Evolutionary conservation across 2,329 filamentous ascomycete species (phyloP), one percentile per base, ranked within the genome.

Genomic region (Gaeumannomyces sp.): DNA sequence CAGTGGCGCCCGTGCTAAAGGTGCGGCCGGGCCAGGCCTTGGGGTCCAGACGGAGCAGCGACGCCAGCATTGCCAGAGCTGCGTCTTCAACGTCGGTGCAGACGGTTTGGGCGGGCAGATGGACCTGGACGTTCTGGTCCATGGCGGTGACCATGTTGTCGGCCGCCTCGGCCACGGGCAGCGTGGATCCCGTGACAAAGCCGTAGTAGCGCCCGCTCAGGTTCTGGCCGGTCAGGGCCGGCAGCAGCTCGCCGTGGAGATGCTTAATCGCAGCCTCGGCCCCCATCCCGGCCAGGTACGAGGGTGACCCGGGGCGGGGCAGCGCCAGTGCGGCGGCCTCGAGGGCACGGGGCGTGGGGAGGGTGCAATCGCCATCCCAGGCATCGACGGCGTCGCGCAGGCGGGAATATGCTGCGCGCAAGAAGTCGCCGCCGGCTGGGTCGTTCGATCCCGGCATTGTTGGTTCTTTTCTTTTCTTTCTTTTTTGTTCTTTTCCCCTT

Each of bases 121-220:
- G 93, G 0, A 96, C 91, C 65, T 89, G 84, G 5, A 93, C 88
- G 74, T 93, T 97, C 73, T 96, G 92, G 73, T 97, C 93, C 67
- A 89, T 84, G 11, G 85, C 83, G 6, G 88, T 88, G 67, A 94
- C 92, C n/a, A 97, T 77, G 68, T 92, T 90, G 74, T 97, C 94
- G 1, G 92, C 93, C 64, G 91, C 85, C 69, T 89, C 83, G 38
- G 93, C 93, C 29, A 92, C 86, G 7, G 92, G 91, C 0, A 93
- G 90, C 10, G 83, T 81, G 19, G 92, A 90, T 59, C 94, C 94
- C 0, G 89, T 96, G 7, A 97, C 90, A 74, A 97, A 97, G 66
- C 92, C 93, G 74, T 92, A 96, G 80, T 96, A 96, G 64, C 87
- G 85, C 14, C 86, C 76, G 59, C 84, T 86, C 58, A 84, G 81